Evolutionary conservation across 83 land plant species (phyloP).

Genomic region (Larix sibirica): DNA sequence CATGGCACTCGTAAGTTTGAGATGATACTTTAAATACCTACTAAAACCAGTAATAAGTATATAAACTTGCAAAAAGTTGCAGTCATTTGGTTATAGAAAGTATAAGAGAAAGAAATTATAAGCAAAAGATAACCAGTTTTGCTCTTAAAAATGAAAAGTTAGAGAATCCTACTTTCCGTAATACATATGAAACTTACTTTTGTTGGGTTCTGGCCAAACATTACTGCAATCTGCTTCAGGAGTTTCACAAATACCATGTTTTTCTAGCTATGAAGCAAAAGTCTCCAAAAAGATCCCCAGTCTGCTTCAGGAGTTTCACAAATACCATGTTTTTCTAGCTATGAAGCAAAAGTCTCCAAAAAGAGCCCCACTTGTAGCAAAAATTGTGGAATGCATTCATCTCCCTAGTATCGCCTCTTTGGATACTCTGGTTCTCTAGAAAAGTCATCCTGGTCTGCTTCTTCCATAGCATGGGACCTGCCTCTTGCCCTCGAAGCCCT

Average conservation of each 20-base stretch:
- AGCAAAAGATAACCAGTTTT: neutral
- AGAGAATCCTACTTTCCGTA: conserved; percentile 7
- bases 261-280: neutral
- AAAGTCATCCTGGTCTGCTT: conserved; percentile 40
- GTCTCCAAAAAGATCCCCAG: neutral
- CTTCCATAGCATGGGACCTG: conserved; percentile 43
- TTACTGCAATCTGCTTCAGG: conserved; percentile 1
- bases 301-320: neutral
- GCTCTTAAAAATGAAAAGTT: neutral
- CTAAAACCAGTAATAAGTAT: neutral
- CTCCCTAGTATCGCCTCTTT: conserved; percentile 43
- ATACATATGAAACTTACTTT: conserved; percentile 2
- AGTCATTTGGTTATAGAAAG: neutral
- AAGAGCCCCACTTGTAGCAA: neutral
- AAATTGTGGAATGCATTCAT: neutral
- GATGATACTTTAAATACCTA: conserved; percentile 1
- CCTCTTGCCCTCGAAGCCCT: conserved; percentile 44
- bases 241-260: neutral
- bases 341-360: neutral
- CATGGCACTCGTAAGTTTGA: neutral
- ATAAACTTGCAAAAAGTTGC: neutral
- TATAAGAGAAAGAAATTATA: neutral
- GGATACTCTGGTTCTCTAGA: conserved; percentile 67
- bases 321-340: neutral
- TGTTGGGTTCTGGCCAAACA: neutral